Percentiles rank a stretch among this genome's conserved stretches.
phyloP scores from a whole-genome alignment of 2,329 filamentous ascomycete genomes.

The Alternaria sp. region DNA sequence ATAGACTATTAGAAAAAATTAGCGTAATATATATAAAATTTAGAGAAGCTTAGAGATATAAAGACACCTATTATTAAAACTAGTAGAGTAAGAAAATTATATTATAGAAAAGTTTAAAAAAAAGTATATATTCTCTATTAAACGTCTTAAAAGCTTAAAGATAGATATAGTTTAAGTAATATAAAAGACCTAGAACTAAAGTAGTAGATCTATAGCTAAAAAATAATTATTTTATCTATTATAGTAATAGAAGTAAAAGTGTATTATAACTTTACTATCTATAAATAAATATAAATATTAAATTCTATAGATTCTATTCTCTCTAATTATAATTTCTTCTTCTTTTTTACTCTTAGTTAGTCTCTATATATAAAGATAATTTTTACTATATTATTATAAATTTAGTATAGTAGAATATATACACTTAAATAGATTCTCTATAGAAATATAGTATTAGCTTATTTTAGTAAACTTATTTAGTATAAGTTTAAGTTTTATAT shows the following conservation, averaged over 20 bases:
- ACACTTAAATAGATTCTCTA: neutral
- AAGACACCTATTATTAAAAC: constrained; percentile 16
- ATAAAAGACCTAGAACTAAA: constrained; percentile 10
- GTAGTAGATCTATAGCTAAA: constrained; percentile 6
- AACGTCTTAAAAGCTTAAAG: constrained; percentile 6
- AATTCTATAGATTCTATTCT: constrained; percentile 4
- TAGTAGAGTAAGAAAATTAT: constrained; percentile 18
- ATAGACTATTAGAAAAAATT: neutral
- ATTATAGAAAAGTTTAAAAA: constrained; percentile 5
- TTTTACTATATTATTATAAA: neutral
- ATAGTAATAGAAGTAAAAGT: constrained; percentile 4
- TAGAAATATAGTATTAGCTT: neutral
- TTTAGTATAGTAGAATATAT: neutral
- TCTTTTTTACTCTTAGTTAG: neutral
- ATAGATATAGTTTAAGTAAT: constrained; percentile 10
- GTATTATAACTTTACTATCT: constrained; percentile 5
- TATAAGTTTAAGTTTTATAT: constrained; percentile 3
- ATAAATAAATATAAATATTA: constrained; percentile 3
- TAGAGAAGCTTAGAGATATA: constrained; percentile 15
- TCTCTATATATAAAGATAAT: neutral
- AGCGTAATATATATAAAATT: constrained; percentile 10
- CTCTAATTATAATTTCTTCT: neutral
- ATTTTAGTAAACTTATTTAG: neutral
- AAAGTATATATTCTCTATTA: neutral
- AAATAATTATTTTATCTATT: neutral